Percentiles rank a stretch among this genome's conserved stretches.
phyloP scores from a whole-genome alignment of 2,329 filamentous ascomycete species.

The Ceratocystis huliohia region DNA sequence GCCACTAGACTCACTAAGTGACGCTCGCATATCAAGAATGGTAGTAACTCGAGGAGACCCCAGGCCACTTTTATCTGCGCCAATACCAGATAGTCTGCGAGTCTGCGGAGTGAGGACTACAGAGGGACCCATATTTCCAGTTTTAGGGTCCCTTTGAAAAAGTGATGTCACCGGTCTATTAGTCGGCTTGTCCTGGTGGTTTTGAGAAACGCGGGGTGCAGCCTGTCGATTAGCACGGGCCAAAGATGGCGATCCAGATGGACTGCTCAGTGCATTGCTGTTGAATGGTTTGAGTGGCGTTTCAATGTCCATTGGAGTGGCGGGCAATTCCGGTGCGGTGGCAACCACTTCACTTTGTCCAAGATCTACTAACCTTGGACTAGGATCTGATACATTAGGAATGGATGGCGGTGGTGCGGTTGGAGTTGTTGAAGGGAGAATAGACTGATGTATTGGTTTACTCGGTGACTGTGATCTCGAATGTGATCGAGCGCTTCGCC shows the following conservation, averaged over 20 bases:
- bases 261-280: slow-evolving; percentile 12
- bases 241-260: slow-evolving; percentile 19
- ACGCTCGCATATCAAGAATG: slow-evolving; percentile 56
- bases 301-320: slow-evolving; percentile 19
- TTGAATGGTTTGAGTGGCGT: slow-evolving; percentile 14
- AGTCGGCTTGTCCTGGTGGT: neutral
- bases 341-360: neutral
- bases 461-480: slow-evolving; percentile 15
- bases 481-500: neutral
- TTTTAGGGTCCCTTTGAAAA: slow-evolving; percentile 42
- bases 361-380: slow-evolving; percentile 6
- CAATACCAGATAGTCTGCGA: slow-evolving; percentile 48
- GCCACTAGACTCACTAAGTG: slow-evolving; percentile 47
- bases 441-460: slow-evolving; percentile 3
- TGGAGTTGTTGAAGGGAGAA: slow-evolving; percentile 12
- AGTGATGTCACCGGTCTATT: slow-evolving; percentile 25
- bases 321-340: neutral
- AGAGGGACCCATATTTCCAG: slow-evolving; percentile 47
- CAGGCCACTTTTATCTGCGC: slow-evolving; percentile 56
- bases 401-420: neutral
- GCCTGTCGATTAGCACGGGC: slow-evolving; percentile 17
- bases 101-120: slow-evolving; percentile 50
- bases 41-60: slow-evolving; percentile 64
- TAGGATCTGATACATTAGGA: slow-evolving; percentile 10
- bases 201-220: neutral